Evolutionary conservation across 169 alveolate genomes (phyloP), one percentile per base, ranked within the genome.

Genomic region (Eimeria maxima): DNA sequence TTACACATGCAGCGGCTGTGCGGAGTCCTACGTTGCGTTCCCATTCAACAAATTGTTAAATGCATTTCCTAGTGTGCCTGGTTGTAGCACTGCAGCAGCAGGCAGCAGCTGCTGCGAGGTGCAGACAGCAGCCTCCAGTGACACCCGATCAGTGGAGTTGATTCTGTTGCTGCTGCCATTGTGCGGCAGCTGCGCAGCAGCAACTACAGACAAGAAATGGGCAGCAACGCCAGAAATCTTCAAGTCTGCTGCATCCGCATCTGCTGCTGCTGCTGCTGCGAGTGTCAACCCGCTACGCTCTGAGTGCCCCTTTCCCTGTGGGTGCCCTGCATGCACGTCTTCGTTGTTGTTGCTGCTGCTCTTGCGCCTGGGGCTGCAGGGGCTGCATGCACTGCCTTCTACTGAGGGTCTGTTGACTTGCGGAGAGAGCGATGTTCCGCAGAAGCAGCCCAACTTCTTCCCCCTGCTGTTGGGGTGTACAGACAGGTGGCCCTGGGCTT

Each of bases 281-380:
- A 74, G 86, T 44, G 78, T 67, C 33, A 29, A 24, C 22, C 29
- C 78, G 78, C 45, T 29, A 20, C 45, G 78, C 18, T 45, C 86
- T 18, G 86, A 33, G 57, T 18, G 55, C 4, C 13, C 53, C 86
- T 8, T 42, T 16, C 55, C 86, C 47, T 29, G 86, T 29, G 86
- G 53, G 11, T 80, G 90, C 42, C 3, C 24, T 38, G 67, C 71
- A 22, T 80, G 90, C 90, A 50, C 45, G 29, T 80, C 90, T 24
- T 80, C 90, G 44, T 38, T 80, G 71, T 38, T 80, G 90, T n/a
- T 80, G 90, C 90, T 80, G 90, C 67, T 53, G 63, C 63, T 8
- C 18, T 3, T 53, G 63, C 22, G 63, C 22, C 63, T 80, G 90
- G 69, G 24, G 90, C 69, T 42, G 90, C 90, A 24, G 60, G 11